Evolutionary conservation across 2,329 filamentous ascomycete genomes (phyloP).

Genomic region (Hymenoscyphus occultus): DNA sequence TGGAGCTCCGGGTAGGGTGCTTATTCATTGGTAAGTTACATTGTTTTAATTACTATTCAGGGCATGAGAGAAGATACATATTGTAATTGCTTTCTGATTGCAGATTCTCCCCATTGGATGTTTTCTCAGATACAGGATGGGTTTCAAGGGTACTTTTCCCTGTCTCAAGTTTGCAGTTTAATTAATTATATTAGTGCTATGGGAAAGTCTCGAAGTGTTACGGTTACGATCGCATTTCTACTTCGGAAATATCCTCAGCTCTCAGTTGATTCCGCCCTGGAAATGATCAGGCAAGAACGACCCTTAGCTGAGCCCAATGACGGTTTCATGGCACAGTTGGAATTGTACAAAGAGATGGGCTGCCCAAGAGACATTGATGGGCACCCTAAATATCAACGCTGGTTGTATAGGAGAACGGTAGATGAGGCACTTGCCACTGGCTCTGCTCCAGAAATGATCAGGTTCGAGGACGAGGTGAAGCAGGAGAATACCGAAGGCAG

Average conservation of each 20-base stretch:
- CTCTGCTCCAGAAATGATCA: constrained; percentile 74
- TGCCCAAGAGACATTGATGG: constrained; percentile 67
- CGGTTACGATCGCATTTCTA: constrained; percentile 79
- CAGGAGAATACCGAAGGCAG: constrained; percentile 28
- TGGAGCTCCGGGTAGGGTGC: constrained; percentile 52
- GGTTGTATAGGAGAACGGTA: constrained; percentile 64
- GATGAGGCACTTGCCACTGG: constrained; percentile 68
- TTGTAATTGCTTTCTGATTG: background rate
- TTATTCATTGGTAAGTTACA: constrained; percentile 66
- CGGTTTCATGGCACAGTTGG: constrained; percentile 86
- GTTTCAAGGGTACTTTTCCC: too few relatives aligned
- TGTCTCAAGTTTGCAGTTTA: too few relatives aligned
- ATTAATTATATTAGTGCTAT: constrained; percentile 66
- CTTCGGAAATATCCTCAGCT: constrained; percentile 62
- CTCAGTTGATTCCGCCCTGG: constrained; percentile 55
- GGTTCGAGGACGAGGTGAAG: constrained; percentile 73
- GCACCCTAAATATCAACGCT: constrained; percentile 77
- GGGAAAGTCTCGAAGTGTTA: constrained; percentile 91
- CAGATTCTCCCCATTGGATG: background rate
- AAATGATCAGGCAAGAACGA: constrained; percentile 65
- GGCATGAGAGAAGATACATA: background rate
- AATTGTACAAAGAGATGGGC: constrained; percentile 83
- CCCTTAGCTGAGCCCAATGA: constrained; percentile 83
- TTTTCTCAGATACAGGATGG: too few relatives aligned
- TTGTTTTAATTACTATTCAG: constrained; percentile 4